These are phyloP conservation scores for Colletotrichum sp. DNA, from an alignment of 2,329 filamentous ascomycete species.

Conservation along the genomic window DNA sequence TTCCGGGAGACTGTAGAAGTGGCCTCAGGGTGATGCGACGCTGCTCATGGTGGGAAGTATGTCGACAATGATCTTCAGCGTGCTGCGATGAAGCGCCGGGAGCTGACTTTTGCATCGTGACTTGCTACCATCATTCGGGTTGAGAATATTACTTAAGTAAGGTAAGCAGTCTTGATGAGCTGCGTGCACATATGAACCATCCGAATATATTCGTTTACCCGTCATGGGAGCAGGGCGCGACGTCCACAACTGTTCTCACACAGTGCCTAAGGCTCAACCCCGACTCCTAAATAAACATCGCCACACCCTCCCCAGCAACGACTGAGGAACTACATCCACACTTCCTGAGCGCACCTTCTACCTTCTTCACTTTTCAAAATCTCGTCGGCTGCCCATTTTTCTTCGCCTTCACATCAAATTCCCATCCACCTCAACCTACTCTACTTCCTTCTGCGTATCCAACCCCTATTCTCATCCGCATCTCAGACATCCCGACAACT, in stretches of 20 bases:
- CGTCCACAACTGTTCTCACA: background rate
- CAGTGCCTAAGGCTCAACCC: background rate
- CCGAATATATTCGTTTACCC: background rate
- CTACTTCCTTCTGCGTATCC: no score
- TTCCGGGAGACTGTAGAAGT: background rate
- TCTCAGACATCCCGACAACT: no score
- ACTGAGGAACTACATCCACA: background rate
- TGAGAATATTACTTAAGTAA: background rate
- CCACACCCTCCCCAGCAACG: background rate
- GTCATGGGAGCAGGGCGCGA: background rate
- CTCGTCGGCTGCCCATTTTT: no score
- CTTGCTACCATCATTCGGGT: background rate
- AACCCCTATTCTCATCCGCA: no score
- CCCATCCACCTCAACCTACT: no score
- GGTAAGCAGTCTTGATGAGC: background rate
- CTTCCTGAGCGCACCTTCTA: no score
- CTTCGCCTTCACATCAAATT: no score
- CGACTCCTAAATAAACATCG: background rate
- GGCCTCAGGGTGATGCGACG: background rate
- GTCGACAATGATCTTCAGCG: rapidly evolving
- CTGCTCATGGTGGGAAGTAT: background rate
- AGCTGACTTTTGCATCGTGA: background rate
- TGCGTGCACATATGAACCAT: background rate
- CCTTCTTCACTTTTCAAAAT: no score
- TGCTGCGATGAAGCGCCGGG: rapidly evolving